Evolutionary conservation across 139 green algal genomes (phyloP).

Genomic region (Zygnema circumcarinatum): DNA sequence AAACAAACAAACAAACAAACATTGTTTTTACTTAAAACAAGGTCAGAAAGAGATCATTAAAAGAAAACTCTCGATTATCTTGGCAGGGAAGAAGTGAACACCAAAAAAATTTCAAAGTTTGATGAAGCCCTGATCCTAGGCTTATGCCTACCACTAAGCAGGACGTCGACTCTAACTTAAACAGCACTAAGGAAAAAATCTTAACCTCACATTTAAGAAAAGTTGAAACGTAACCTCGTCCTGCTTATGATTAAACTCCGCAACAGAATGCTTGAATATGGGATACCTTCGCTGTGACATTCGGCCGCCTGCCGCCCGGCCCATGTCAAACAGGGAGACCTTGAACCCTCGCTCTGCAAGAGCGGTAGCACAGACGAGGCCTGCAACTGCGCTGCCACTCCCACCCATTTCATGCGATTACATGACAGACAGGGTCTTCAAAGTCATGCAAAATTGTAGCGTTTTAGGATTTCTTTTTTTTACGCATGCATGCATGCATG

Average conservation of each 20-base stretch:
- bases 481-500: not conserved
- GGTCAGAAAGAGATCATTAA: not conserved
- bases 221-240: too few species aligned
- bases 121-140: too few species aligned
- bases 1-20: not conserved
- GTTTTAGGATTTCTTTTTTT: not conserved
- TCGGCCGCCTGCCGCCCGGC: not conserved
- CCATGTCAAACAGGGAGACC: slow-evolving; percentile 33
- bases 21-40: too few species aligned
- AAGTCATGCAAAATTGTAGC: not conserved
- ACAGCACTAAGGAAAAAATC: too few species aligned
- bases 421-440: not conserved
- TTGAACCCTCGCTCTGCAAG: slow-evolving; percentile 15
- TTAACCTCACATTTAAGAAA: too few species aligned
- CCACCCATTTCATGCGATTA: too few species aligned
- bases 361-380: slow-evolving; percentile 15
- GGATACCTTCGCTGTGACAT: slow-evolving; percentile 37
- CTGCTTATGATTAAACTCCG: too few species aligned
- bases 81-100: too few species aligned
- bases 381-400: slow-evolving; percentile 32
- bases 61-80: not conserved
- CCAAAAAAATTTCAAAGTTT: too few species aligned
- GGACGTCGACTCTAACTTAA: too few species aligned
- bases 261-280: too few species aligned
- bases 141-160: too few species aligned